A percentile compares a stretch with the other conserved stretches of the same genome.
These are phyloP conservation scores for Adiantum capillusveneris DNA, from an alignment of 75 land plant genomes.

Conservation along the genomic window DNA sequence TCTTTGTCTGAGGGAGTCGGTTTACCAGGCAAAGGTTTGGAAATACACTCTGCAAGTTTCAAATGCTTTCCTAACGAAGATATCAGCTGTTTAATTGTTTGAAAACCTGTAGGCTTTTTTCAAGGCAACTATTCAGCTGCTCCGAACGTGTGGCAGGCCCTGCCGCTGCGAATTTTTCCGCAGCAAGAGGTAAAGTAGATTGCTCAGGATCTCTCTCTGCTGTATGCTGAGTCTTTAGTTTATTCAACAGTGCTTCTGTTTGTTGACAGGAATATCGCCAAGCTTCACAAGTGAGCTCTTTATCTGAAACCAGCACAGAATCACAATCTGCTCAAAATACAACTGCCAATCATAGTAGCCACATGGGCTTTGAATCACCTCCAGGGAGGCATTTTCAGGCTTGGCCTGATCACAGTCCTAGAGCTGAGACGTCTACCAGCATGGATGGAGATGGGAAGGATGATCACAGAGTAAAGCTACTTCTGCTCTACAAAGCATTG, in stretches of 20 bases:
- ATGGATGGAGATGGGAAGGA: slow-evolving; percentile 23
- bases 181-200: background rate
- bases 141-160: background rate
- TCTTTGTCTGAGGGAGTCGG: too few species aligned
- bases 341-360: background rate
- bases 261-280: slow-evolving; percentile 1
- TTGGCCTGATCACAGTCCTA: slow-evolving; percentile 18
- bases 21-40: too few species aligned
- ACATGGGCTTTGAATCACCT: slow-evolving; percentile 9
- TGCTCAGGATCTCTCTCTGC: background rate
- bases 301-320: background rate
- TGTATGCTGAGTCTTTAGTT: background rate
- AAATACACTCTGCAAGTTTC: too few species aligned
- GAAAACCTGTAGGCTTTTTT: background rate
- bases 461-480: slow-evolving; percentile 14
- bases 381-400: slow-evolving; percentile 5
- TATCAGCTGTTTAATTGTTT: background rate
- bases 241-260: too few species aligned
- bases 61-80: too few species aligned
- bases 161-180: background rate
- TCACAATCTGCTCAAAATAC: slow-evolving; percentile 5
- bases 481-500: too few species aligned
- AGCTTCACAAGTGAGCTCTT: background rate
- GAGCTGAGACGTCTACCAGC: slow-evolving; percentile 21
- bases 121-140: background rate